These are phyloP conservation scores for Eustoma russellianum DNA, from an alignment of 257 asterid species.

Conservation along the genomic window DNA sequence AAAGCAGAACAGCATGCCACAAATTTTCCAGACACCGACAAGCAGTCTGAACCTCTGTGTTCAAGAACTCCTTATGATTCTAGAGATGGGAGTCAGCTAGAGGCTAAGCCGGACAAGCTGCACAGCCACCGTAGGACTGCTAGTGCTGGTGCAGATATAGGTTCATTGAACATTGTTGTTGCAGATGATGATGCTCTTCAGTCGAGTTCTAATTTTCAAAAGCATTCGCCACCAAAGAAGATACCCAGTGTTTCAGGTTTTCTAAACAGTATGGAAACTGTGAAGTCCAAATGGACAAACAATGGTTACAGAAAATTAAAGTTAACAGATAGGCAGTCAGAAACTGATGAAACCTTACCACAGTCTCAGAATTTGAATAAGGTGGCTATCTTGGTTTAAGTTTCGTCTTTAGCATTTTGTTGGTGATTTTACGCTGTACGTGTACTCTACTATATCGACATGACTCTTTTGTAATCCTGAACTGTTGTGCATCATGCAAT, in stretches of 20 bases:
- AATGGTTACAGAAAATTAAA: constrained; percentile 70
- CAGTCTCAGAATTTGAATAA: constrained; percentile 44
- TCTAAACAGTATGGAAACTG: constrained; percentile 60
- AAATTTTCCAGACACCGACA: constrained; percentile 22
- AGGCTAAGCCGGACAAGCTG: constrained; percentile 38
- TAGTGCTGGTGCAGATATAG: constrained; percentile 88
- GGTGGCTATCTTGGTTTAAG: constrained; percentile 31
- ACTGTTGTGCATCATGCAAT: neutral
- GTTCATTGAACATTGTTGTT: constrained; percentile 62
- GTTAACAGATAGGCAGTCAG: constrained; percentile 40
- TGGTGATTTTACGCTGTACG: neutral
- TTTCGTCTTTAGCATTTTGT: neutral
- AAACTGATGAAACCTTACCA: constrained; percentile 38
- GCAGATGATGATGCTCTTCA: constrained; percentile 34
- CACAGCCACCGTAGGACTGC: constrained; percentile 87
- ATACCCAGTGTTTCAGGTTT: constrained; percentile 74
- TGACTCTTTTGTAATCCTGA: neutral
- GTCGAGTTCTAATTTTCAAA: constrained; percentile 25
- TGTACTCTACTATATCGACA: neutral
- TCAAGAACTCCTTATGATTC: constrained; percentile 45
- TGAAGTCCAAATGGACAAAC: constrained; percentile 63
- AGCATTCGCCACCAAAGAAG: constrained; percentile 49
- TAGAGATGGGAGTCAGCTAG: constrained; percentile 37
- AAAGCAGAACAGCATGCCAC: constrained; percentile 17
- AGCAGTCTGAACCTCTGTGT: constrained; percentile 20